Conservation (phyloP, 108 stramenopile genomes). For the Fragilaria radians region DNA sequence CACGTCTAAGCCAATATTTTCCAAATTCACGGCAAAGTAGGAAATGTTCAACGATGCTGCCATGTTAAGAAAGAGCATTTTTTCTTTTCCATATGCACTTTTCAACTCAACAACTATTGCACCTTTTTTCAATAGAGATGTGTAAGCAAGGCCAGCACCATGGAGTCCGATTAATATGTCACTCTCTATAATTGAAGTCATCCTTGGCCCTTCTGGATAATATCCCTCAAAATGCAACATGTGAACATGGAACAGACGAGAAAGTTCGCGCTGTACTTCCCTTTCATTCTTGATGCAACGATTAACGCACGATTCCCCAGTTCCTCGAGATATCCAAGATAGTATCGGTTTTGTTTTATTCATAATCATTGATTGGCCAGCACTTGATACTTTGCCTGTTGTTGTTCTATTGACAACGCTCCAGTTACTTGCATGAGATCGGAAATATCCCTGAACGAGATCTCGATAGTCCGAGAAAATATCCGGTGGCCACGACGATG, state of each 20-base stretch:
- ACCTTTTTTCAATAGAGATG: not conserved
- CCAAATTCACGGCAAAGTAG: not conserved
- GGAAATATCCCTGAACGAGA: not conserved
- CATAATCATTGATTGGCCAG: too few relatives aligned
- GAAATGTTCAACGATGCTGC: not conserved
- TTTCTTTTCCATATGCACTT: not conserved
- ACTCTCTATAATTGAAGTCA: not conserved
- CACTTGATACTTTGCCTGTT: too few relatives aligned
- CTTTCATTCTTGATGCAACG: not conserved
- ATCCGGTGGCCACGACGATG: not conserved
- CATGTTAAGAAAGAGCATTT: not conserved
- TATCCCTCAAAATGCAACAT: not conserved
- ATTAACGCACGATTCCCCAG: not conserved
- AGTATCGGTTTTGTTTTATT: not conserved
- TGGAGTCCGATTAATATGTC: not conserved
- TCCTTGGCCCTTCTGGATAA: not conserved
- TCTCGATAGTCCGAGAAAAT: not conserved
- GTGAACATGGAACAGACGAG: not conserved
- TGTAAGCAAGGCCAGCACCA: not conserved
- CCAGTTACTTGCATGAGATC: too few relatives aligned
- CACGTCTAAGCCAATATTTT: not conserved
- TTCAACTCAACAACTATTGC: not conserved
- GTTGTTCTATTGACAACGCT: too few relatives aligned
- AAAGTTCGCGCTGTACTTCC: not conserved
- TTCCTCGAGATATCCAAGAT: not conserved